Base-by-base conservation (phyloP, 768 basidiomycete species). In the Suillus subluteus region DNA sequence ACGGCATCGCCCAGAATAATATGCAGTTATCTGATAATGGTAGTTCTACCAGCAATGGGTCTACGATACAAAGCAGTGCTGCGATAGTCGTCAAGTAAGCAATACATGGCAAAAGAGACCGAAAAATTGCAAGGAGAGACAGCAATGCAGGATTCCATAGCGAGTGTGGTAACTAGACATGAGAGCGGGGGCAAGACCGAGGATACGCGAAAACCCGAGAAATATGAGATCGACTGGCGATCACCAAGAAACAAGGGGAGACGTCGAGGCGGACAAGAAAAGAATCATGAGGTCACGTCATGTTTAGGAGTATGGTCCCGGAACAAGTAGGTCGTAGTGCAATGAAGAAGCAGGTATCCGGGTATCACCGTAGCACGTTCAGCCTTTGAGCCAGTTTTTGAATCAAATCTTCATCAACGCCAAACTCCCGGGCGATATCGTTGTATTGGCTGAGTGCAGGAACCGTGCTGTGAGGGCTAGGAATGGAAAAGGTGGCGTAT, bases 361-460 rank as follows among this genome's bases (percentile, higher is more conserved):
- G 58, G 26, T 46, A 63, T 76, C 67, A 76, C 67, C 48, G 69
- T 48, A 78, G 68, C 26, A 65, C 69, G 41, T 69, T 61, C 12
- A 91, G 79, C 61, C 90, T 83, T 67, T 89, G 87, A 48, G 85
- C 87, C 55, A 91, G 82, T 4, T 88, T 88, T 72, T 91, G 85
- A 55, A 92, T 86, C 35, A 91, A 73, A 52, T 87, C 82, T 40
- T 90, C 80, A 63, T 91, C 88, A 26, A 92, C 82, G n/a, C 91
- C 91, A 67, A 91, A 91, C 74, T 92, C 91, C 69, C 82, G 82
- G 30, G 91, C 91, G n/a, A 92, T 82, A 30, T 84, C 83, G 56
- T 82, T 82, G 32, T 74, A 87, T 63, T 72, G 82, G 62, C 69
- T 72, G 50, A 62, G 64, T 37, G 30, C 62, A 40, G 40, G 62